phyloP scores from a whole-genome alignment of 176 grass and related monocot species.

The Juncus effusus region DNA sequence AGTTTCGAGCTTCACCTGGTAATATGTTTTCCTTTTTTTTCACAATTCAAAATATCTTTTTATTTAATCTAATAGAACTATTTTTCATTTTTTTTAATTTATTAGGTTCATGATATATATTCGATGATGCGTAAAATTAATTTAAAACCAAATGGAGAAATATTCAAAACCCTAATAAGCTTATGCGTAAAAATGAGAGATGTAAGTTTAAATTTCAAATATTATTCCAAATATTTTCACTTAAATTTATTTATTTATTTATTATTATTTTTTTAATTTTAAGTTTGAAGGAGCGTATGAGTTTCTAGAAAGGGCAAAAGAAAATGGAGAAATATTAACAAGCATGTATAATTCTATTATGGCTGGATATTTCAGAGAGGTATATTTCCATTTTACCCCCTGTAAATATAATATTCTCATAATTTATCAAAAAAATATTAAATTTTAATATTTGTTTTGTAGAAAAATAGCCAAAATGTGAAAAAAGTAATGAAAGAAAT shows the following conservation, averaged over 20 bases:
- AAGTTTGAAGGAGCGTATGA: constrained; percentile 85
- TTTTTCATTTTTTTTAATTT: constrained; percentile 19
- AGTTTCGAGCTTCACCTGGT: constrained; percentile 75
- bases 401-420: not conserved
- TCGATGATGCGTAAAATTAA: constrained; percentile 58
- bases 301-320: constrained; percentile 57
- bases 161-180: constrained; percentile 70
- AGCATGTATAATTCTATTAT: constrained; percentile 85
- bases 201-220: constrained; percentile 57
- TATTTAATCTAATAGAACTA: not conserved
- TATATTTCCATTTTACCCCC: constrained; percentile 23
- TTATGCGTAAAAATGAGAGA: constrained; percentile 75
- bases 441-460: constrained; percentile 29
- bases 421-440: constrained; percentile 1
- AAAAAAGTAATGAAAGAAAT: constrained; percentile 62
- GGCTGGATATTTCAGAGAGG: constrained; percentile 80
- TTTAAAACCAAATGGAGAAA: constrained; percentile 60
- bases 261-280: too few relatives aligned
- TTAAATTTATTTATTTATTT: not conserved
- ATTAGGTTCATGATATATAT: constrained; percentile 70
- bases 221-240: not conserved
- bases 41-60: too few relatives aligned
- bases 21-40: constrained; percentile 26
- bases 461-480: constrained; percentile 72
- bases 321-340: constrained; percentile 54